Conservation (phyloP, 257 asterid genomes). For the Hygrophila difformis region DNA sequence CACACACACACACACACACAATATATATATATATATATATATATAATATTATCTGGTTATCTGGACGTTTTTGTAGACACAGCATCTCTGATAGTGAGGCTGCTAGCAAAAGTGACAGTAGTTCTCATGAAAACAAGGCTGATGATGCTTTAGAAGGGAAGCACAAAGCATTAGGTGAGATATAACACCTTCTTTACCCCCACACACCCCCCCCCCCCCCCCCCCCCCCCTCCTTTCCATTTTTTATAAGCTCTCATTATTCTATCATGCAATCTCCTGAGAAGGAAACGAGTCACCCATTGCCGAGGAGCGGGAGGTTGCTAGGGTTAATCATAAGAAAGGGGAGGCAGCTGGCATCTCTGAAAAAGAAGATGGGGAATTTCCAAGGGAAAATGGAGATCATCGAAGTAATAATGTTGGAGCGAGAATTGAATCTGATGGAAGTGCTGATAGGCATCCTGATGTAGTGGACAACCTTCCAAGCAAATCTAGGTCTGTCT, state of each 20-base stretch:
- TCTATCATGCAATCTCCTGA: not conserved
- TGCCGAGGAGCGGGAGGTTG: conserved; percentile 37
- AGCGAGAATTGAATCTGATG: conserved; percentile 36
- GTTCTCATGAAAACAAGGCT: conserved; percentile 39
- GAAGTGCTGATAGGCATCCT: conserved; percentile 52
- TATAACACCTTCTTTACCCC: conserved; percentile 17
- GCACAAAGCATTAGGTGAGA: conserved; percentile 37
- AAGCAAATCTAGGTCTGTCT: conserved; percentile 65
- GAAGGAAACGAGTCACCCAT: conserved; percentile 38
- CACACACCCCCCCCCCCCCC: no score
- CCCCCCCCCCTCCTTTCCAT: no score
- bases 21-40: not conserved
- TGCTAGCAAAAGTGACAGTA: conserved; percentile 31
- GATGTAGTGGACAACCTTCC: conserved; percentile 70
- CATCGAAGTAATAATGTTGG: conserved; percentile 60
- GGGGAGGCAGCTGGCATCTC: conserved; percentile 37
- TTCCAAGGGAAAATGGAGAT: conserved; percentile 76
- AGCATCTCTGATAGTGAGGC: conserved; percentile 54
- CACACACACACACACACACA: no score
- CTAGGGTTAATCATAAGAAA: conserved; percentile 30
- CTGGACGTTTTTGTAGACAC: conserved; percentile 28
- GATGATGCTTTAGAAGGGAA: conserved; percentile 29
- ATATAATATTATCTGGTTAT: no score
- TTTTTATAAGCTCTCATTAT: no score
- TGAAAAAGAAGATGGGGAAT: conserved; percentile 79